Conservation (phyloP, 352 stramenopile species). For the Globisporangium irregulare region DNA sequence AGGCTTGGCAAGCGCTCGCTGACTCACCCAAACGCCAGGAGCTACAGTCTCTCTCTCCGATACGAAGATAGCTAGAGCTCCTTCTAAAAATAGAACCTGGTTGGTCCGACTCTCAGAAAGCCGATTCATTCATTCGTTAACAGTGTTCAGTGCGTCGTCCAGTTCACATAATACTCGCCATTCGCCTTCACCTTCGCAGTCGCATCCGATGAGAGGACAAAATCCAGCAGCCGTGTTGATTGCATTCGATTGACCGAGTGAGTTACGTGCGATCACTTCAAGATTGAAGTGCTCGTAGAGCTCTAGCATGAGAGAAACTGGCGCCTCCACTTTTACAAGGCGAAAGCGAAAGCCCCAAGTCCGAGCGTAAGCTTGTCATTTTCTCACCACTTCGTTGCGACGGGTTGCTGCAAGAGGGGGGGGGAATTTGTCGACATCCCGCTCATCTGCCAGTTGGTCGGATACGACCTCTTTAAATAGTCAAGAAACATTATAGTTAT, state of each 20-base stretch:
- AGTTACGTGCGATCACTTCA: neutral
- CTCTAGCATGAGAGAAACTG: neutral
- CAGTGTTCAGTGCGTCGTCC: neutral
- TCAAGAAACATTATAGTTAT: too few species aligned
- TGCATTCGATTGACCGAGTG: neutral
- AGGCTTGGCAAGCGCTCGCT: neutral
- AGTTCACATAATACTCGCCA: neutral
- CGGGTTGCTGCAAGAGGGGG: neutral
- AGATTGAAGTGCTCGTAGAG: neutral
- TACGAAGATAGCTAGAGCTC: too few species aligned
- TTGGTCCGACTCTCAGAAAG: neutral
- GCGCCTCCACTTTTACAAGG: neutral
- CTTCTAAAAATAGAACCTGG: neutral
- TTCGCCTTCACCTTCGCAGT: neutral
- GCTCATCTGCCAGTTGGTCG: neutral
- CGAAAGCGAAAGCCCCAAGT: neutral
- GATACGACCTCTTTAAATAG: too few species aligned
- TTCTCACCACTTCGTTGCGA: neutral
- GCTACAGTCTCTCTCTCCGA: neutral
- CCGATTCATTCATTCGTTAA: neutral
- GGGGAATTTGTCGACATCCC: neutral
- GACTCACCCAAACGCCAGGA: neutral
- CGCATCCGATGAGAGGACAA: neutral
- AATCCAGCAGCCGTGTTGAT: neutral
- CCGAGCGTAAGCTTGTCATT: constrained; percentile 1